Evolutionary conservation across 2,329 filamentous ascomycete species (phyloP).

Genomic region (Talaromyces sp.): DNA sequence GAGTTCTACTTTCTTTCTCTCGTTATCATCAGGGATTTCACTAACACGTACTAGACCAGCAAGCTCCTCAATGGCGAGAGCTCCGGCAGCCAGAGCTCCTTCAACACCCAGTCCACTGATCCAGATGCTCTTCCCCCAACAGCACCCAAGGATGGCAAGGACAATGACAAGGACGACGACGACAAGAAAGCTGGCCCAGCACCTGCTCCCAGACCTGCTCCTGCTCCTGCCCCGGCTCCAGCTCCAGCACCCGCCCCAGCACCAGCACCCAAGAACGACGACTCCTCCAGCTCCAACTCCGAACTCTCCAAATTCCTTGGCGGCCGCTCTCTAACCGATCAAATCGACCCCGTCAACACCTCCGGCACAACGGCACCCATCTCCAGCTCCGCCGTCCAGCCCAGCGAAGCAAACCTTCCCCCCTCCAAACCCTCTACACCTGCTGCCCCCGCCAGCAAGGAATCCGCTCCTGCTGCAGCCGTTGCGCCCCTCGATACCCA

Average conservation of each 20-base stretch:
- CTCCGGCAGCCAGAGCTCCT: constrained; percentile 19
- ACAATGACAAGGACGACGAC: not conserved
- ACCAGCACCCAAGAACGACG: not conserved
- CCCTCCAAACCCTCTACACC: not conserved
- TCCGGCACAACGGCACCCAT: constrained; percentile 4
- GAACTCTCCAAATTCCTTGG: constrained; percentile 16
- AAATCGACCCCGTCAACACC: not conserved
- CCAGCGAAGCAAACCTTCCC: not conserved
- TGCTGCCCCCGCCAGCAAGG: not conserved
- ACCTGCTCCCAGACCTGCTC: not conserved
- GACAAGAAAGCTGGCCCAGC: not conserved
- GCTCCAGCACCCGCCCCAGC: constrained; percentile 40
- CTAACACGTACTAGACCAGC: constrained; percentile 3
- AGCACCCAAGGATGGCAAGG: not conserved
- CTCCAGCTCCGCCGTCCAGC: not conserved
- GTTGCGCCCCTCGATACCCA: not conserved
- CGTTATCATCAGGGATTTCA: not conserved
- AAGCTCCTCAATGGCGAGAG: constrained; percentile 17
- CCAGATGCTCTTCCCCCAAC: constrained; percentile 20
- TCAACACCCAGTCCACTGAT: constrained; percentile 24
- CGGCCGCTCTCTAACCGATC: constrained; percentile 13
- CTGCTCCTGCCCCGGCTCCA: constrained; percentile 35
- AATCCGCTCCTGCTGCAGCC: not conserved
- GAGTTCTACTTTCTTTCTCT: not conserved
- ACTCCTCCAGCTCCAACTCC: constrained; percentile 9